Evolutionary conservation across 345 rosid species (phyloP).

Genomic region (Aurinia saxatilis): DNA sequence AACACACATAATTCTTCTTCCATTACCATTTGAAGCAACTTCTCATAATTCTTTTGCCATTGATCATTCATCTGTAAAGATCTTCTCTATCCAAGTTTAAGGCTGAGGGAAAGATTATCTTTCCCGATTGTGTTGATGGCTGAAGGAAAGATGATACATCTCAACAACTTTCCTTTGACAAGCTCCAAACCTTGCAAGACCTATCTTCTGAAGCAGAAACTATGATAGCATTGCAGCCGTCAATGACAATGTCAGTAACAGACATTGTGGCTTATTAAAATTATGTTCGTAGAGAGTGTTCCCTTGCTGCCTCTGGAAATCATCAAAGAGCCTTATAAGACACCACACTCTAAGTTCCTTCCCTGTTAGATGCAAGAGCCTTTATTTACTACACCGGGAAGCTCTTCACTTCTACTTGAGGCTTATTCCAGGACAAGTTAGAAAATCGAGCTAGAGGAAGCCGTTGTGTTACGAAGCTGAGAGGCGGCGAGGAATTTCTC

Average conservation of each 20-base stretch:
- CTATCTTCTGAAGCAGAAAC: slow-evolving; percentile 79
- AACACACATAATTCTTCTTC: too few species aligned
- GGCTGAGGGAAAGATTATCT: too few species aligned
- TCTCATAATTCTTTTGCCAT: slow-evolving; percentile 56
- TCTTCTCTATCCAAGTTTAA: slow-evolving; percentile 42
- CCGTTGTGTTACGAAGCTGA: slow-evolving; percentile 53
- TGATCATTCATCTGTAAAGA: slow-evolving; percentile 39
- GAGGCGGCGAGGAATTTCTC: slow-evolving; percentile 58
- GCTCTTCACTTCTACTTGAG: slow-evolving; percentile 70
- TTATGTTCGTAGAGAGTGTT: slow-evolving; percentile 48
- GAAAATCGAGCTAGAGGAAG: slow-evolving; percentile 52
- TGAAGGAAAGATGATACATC: slow-evolving; percentile 63
- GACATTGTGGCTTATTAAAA: slow-evolving; percentile 47
- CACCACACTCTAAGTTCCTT: slow-evolving; percentile 89
- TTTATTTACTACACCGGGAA: slow-evolving; percentile 69
- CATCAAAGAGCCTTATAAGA: slow-evolving; percentile 69
- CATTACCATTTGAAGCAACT: slow-evolving; percentile 55
- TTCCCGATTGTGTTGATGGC: slow-evolving; percentile 65
- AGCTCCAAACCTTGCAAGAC: slow-evolving; percentile 91
- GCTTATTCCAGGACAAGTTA: slow-evolving; percentile 84
- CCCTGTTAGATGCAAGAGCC: slow-evolving; percentile 55
- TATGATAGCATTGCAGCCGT: slow-evolving; percentile 62
- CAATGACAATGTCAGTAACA: slow-evolving; percentile 50
- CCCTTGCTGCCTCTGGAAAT: slow-evolving; percentile 40
- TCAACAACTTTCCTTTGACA: slow-evolving; percentile 51